Base-by-base conservation (phyloP, 192 early-diverging fungal genomes). In the Jimgerdemannia lactiflua region DNA sequence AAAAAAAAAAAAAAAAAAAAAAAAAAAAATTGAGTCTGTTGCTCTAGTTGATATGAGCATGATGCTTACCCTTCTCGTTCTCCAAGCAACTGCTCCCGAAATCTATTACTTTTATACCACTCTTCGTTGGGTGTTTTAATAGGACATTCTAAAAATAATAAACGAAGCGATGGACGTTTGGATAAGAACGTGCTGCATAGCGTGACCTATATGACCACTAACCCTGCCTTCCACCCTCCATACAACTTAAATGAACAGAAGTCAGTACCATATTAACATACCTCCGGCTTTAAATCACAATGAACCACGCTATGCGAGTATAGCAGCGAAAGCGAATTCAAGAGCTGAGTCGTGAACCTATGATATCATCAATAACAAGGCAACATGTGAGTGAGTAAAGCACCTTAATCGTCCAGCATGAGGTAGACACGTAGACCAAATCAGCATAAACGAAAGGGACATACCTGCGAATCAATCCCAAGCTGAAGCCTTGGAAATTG, bases 201-300 rank as follows among this genome's bases (percentile, higher is more conserved):
- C 29, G 29, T 29, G 29, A 29, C 29, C 29, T 29, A 0, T 29
- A 29, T 29, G 29, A 29, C 29, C 29, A 29, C 29, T 29, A 29
- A 29, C 29, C 29, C 29, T 29, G 29, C 1, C 29, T 29, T 29
- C 29, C 29, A 29, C 29, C 29, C 29, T 29, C 29, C 29, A 29
- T 29, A 29, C 29, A 29, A 29, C 29, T 29, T 29, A 29, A 29
- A 29, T 29, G 29, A 29, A 29, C 29, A 29, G 29, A 29, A 1
- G 29, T 29, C 29, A 29, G 29, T 29, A 29, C 29, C 29, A 29
- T 29, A 79, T 66, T 85, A 85, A 67, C 72, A 73, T 86, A 91
- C 92, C 90, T 98, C 97, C 4, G 97, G 97, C 78, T 99, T 99
- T 73, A 99, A 86, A 83, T 99, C 98, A 74, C 97, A 98, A 71